phyloP scores from a whole-genome alignment of 805 yeast genomes.

The Yarrowia hollandica region DNA sequence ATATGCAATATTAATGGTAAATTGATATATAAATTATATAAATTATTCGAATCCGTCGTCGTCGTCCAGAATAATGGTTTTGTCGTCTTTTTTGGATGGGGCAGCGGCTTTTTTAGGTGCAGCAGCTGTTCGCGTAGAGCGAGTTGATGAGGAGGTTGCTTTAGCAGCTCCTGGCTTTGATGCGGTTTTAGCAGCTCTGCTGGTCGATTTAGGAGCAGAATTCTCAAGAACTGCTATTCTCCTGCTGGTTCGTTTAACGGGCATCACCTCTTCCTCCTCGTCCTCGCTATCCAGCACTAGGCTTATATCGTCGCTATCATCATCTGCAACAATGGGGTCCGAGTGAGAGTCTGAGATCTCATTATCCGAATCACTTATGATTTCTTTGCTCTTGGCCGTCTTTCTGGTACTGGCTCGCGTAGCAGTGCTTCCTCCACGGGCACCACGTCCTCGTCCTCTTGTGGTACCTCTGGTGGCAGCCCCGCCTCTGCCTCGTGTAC shows the following conservation, averaged over 20 bases:
- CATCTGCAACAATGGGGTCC: neutral
- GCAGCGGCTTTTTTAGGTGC: neutral
- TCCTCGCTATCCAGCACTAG: neutral
- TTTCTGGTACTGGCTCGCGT: neutral
- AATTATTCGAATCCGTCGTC: constrained; percentile 6
- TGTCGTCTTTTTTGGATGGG: neutral
- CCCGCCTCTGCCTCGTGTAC: neutral
- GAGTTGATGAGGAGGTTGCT: no score
- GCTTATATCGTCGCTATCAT: neutral
- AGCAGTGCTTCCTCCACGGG: neutral
- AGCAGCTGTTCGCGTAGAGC: no score
- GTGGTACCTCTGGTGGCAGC: neutral
- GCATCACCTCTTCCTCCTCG: constrained; percentile 7
- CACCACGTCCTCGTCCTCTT: neutral
- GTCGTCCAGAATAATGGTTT: neutral
- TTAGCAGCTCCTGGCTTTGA: neutral
- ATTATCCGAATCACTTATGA: neutral
- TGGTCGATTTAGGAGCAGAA: neutral
- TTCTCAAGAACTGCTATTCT: neutral
- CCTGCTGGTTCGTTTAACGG: neutral
- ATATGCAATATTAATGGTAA: neutral
- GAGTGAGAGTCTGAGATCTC: constrained; percentile 18
- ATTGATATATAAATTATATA: neutral
- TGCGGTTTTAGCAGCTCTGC: neutral
- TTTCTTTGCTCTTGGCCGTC: neutral